Evolutionary conservation across 2,329 filamentous ascomycete genomes (phyloP).

Genomic region (Xylaria sp.): DNA sequence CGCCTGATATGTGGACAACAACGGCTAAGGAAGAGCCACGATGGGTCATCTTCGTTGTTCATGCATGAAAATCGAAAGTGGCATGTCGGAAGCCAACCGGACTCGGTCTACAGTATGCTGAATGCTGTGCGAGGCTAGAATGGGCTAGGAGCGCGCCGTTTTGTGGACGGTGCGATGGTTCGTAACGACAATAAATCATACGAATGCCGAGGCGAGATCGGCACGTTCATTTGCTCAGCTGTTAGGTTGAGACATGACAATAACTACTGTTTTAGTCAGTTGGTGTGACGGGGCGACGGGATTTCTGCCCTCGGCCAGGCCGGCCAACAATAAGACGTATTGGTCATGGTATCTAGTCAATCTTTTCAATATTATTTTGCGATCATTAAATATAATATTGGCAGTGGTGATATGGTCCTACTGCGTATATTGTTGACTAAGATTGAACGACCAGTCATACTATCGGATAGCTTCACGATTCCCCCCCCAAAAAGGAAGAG

Average conservation of each 20-base stretch:
- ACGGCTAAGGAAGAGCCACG: slow-evolving; percentile 24
- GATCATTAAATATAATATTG: background rate
- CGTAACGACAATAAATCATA: background rate
- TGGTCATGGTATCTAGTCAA: slow-evolving; percentile 5
- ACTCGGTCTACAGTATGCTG: slow-evolving; percentile 3
- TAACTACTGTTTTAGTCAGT: slow-evolving; percentile 8
- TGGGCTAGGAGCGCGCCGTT: slow-evolving; percentile 4
- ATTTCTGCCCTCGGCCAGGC: slow-evolving; percentile 25
- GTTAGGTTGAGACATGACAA: background rate
- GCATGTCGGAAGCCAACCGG: slow-evolving; percentile 15
- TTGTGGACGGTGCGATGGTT: slow-evolving; percentile 4
- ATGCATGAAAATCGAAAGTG: slow-evolving; percentile 24
- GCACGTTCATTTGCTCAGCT: slow-evolving; percentile 9
- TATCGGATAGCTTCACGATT: slow-evolving; percentile 10
- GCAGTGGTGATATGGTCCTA: background rate
- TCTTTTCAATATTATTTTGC: slow-evolving; percentile 2
- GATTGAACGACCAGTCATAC: slow-evolving; percentile 8
- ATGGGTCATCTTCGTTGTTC: slow-evolving; percentile 20
- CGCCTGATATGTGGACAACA: slow-evolving; percentile 4
- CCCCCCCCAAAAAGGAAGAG: background rate
- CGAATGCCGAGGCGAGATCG: slow-evolving; percentile 23
- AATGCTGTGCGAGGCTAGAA: background rate
- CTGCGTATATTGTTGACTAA: background rate
- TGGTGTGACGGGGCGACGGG: slow-evolving; percentile 10
- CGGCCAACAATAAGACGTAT: slow-evolving; percentile 10